Evolutionary conservation across 2,329 filamentous ascomycete genomes (phyloP).

Genomic region (Colletotrichum somersetense): DNA sequence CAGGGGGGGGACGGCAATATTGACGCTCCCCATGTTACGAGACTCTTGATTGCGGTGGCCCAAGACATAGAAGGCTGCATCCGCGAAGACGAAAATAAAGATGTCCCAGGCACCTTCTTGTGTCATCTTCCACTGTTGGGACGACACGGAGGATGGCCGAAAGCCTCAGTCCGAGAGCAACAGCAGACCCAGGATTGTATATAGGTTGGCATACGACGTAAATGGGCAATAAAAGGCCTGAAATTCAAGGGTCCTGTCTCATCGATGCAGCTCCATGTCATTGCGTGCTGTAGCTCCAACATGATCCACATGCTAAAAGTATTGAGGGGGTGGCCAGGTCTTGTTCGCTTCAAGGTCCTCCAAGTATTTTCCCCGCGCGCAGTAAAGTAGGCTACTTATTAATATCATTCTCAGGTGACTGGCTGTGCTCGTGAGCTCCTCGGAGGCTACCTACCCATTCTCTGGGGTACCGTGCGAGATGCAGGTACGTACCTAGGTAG

Average conservation of each 20-base stretch:
- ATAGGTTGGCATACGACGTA: neutral
- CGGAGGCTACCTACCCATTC: neutral
- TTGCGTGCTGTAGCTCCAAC: constrained; percentile 13
- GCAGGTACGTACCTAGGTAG: constrained; percentile 2
- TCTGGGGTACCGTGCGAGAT: neutral
- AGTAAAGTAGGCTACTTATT: neutral
- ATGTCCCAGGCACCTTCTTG: neutral
- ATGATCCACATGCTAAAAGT: constrained; percentile 5
- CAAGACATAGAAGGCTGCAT: neutral
- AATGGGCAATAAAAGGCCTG: neutral
- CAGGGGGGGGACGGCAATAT: neutral
- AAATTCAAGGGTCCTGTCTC: neutral
- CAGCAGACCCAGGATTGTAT: neutral
- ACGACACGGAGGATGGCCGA: neutral
- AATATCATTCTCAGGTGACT: neutral
- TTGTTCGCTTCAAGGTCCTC: neutral
- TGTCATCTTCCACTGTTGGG: neutral
- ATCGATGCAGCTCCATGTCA: neutral
- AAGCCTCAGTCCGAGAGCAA: neutral
- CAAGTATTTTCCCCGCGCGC: neutral
- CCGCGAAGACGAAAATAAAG: neutral
- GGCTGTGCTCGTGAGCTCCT: neutral
- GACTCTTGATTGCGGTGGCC: neutral
- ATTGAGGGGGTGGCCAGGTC: neutral
- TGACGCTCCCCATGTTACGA: neutral